Conservation (phyloP, 768 basidiomycete genomes). For the Rhizopogon vinicolor region DNA sequence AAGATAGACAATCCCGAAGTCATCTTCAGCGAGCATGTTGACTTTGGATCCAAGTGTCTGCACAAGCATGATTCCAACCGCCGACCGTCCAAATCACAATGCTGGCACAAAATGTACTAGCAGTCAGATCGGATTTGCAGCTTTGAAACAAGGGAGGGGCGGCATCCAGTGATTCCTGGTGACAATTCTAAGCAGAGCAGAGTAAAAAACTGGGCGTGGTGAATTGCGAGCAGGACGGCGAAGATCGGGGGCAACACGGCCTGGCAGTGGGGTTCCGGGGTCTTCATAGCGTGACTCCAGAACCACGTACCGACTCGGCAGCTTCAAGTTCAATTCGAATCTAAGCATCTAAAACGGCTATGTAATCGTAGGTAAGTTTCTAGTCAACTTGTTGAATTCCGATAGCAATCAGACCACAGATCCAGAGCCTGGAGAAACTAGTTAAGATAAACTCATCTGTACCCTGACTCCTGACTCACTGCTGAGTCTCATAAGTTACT, state of each 20-base stretch:
- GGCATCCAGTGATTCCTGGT: not conserved
- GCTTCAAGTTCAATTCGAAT: too few species aligned
- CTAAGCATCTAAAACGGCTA: too few species aligned
- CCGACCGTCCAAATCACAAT: not conserved
- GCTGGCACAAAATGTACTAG: constrained; percentile 2
- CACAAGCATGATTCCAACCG: constrained; percentile 7
- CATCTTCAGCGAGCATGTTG: constrained; percentile 43
- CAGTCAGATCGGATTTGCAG: not conserved
- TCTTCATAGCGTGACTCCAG: not conserved
- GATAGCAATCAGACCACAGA: not conserved
- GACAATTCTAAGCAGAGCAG: not conserved
- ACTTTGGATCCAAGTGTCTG: constrained; percentile 12
- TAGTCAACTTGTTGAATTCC: not conserved
- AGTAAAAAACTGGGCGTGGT: not conserved
- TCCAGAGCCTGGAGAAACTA: not conserved
- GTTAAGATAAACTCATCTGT: not conserved
- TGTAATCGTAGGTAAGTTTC: not conserved
- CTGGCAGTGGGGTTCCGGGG: not conserved
- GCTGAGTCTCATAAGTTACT: too few species aligned
- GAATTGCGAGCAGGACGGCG: not conserved
- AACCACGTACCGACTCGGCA: too few species aligned
- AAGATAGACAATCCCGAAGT: constrained; percentile 76
- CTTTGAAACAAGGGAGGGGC: not conserved
- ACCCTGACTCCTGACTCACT: too few species aligned
- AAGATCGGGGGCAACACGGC: not conserved